phyloP scores from a whole-genome alignment of 1,284 basidiomycete species.

The Boletus sp. region DNA sequence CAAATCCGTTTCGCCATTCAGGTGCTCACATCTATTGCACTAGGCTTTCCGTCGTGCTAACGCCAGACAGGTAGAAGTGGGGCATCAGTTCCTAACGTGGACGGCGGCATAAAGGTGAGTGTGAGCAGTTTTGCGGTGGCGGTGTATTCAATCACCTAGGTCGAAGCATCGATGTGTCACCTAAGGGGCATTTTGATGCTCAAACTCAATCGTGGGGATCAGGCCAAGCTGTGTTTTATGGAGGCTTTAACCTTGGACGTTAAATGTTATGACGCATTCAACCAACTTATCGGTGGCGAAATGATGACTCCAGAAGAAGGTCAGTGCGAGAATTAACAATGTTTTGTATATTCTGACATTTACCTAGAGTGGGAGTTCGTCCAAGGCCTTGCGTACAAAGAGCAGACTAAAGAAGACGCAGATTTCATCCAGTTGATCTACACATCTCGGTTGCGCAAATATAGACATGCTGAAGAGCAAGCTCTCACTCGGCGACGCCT shows the following conservation, averaged over 20 bases:
- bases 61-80: slow-evolving; percentile 50
- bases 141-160: slow-evolving; percentile 43
- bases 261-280: slow-evolving; percentile 96
- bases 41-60: not conserved
- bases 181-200: slow-evolving; percentile 91
- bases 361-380: slow-evolving; percentile 91
- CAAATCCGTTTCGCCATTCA: slow-evolving; percentile 78
- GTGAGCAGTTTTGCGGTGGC: slow-evolving; percentile 1
- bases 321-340: slow-evolving; percentile 31
- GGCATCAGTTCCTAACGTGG: slow-evolving; percentile 66
- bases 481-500: slow-evolving; percentile 69
- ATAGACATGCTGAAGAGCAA: slow-evolving; percentile 81
- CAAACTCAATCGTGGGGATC: slow-evolving; percentile 83
- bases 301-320: slow-evolving; percentile 94
- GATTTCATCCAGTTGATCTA: slow-evolving; percentile 91
- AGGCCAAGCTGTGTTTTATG: slow-evolving; percentile 92
- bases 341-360: slow-evolving; percentile 5
- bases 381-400: slow-evolving; percentile 75
- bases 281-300: slow-evolving; percentile 84
- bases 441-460: slow-evolving; percentile 86
- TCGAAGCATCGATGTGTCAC: slow-evolving; percentile 94
- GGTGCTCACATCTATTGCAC: slow-evolving; percentile 35
- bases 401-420: slow-evolving; percentile 84
- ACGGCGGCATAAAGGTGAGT: slow-evolving; percentile 81
- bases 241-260: slow-evolving; percentile 93